phyloP scores from a whole-genome alignment of 2,329 filamentous ascomycete genomes.

The Ampelomyces quisqualis region DNA sequence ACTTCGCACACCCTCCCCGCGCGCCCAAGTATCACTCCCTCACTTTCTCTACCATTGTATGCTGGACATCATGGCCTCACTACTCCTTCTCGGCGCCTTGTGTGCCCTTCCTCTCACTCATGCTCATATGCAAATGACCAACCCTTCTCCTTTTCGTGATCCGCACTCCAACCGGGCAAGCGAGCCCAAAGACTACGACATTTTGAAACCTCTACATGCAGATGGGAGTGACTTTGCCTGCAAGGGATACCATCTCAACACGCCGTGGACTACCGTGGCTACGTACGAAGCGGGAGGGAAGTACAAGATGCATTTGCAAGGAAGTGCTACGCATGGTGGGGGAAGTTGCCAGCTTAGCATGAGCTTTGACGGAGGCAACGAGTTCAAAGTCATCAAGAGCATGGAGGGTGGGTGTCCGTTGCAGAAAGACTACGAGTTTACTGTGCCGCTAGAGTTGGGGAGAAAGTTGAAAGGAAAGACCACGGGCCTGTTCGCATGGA shows the following conservation, averaged over 20 bases:
- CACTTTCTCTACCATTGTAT: conserved; percentile 10
- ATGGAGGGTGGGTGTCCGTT: conserved; percentile 61
- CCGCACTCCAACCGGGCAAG: conserved; percentile 46
- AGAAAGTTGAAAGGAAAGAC: not conserved
- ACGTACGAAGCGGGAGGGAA: conserved; percentile 63
- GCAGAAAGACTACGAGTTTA: conserved; percentile 62
- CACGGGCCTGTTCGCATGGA: conserved; percentile 68
- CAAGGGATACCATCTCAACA: conserved; percentile 64
- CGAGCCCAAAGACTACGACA: conserved; percentile 64
- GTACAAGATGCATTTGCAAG: conserved; percentile 65
- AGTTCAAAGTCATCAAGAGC: conserved; percentile 68
- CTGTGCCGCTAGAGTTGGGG: conserved; percentile 17
- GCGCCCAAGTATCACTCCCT: not conserved
- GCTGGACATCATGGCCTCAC: conserved; percentile 27
- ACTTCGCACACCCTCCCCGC: not conserved
- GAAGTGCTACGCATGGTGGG: conserved; percentile 62
- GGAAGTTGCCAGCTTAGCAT: conserved; percentile 76
- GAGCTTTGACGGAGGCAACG: conserved; percentile 69
- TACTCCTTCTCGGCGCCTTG: conserved; percentile 24
- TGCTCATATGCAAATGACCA: conserved; percentile 58
- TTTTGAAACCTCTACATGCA: conserved; percentile 64
- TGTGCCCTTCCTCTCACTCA: conserved; percentile 19
- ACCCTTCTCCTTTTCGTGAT: conserved; percentile 57
- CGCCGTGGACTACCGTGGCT: conserved; percentile 55
- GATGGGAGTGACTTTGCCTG: conserved; percentile 71